Percentiles rank a stretch among this genome's conserved stretches.
Evolutionary conservation across 495 filamentous ascomycete genomes (phyloP).

Genomic region (Terfezia claveryi): DNA sequence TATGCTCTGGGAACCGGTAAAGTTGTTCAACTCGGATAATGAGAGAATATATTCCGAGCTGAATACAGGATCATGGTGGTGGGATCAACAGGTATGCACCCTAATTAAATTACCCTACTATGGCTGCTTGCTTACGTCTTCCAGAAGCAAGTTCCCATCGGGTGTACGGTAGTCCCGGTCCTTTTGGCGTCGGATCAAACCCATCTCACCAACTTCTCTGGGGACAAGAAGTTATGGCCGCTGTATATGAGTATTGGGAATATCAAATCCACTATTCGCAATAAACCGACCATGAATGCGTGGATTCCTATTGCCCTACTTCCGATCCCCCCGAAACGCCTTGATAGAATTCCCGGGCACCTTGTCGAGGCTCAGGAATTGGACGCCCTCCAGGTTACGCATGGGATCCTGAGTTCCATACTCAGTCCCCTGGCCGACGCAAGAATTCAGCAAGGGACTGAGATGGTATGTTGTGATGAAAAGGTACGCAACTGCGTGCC

Average conservation of each 20-base stretch:
- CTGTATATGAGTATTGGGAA: not conserved
- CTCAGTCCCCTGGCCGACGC: not conserved
- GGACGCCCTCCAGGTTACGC: not conserved
- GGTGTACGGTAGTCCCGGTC: not conserved
- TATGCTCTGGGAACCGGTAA: not conserved
- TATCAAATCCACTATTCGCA: not conserved
- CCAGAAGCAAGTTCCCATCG: not conserved
- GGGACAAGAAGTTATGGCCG: not conserved
- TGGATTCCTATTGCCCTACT: not conserved
- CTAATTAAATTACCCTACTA: not conserved
- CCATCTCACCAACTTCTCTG: slow-evolving; percentile 1
- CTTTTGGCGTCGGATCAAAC: not conserved
- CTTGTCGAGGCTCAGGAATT: not conserved
- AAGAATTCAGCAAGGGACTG: not conserved
- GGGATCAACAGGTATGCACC: not conserved
- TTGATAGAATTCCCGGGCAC: not conserved
- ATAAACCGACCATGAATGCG: not conserved
- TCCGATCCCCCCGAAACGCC: not conserved
- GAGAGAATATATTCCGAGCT: too few relatives aligned
- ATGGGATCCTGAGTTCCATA: too few relatives aligned
- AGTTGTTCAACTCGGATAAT: too few relatives aligned
- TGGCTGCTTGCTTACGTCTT: too few relatives aligned
- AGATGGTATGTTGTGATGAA: not conserved
- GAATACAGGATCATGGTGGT: not conserved
- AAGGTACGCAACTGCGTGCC: not conserved